Percentiles rank a stretch among this genome's conserved stretches.
phyloP scores from a whole-genome alignment of 805 yeast genomes.

The Alloascoidea hylecoeti region DNA sequence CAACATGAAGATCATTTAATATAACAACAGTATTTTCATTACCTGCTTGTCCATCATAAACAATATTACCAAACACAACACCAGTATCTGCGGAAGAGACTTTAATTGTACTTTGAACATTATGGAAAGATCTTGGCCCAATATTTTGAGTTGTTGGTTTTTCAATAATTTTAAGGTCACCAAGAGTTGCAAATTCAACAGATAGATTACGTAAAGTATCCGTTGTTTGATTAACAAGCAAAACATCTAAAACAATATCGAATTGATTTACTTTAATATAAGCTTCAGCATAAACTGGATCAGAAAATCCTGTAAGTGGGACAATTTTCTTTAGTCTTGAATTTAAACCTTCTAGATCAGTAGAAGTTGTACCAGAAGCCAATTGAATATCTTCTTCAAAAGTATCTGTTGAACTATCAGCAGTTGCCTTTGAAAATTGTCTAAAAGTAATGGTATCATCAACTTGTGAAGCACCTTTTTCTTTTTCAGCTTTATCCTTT shows the following conservation, averaged over 20 bases:
- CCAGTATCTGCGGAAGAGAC: slow-evolving; percentile 98
- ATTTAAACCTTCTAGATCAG: slow-evolving; percentile 37
- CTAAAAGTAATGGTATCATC: slow-evolving; percentile 73
- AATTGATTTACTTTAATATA: slow-evolving; percentile 92
- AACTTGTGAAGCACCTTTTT: slow-evolving; percentile 55
- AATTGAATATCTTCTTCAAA: slow-evolving; percentile 45
- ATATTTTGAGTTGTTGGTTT: slow-evolving; percentile 80
- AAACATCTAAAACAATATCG: slow-evolving; percentile 87
- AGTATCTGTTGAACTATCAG: slow-evolving; percentile 23
- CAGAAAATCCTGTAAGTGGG: slow-evolving; percentile 95
- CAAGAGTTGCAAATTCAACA: slow-evolving; percentile 91
- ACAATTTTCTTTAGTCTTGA: slow-evolving; percentile 81
- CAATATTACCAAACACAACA: slow-evolving; percentile 92
- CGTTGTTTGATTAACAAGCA: slow-evolving; percentile 88
- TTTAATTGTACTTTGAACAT: slow-evolving; percentile 75
- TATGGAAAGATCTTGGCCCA: slow-evolving; percentile 96
- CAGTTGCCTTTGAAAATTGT: slow-evolving; percentile 43
- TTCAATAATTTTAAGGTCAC: slow-evolving; percentile 90
- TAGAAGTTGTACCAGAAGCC: slow-evolving; percentile 33
- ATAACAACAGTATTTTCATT: slow-evolving; percentile 83
- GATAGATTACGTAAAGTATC: slow-evolving; percentile 81
- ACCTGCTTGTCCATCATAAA: slow-evolving; percentile 92
- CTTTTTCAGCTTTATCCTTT: slow-evolving; percentile 39
- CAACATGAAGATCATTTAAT: slow-evolving; percentile 87
- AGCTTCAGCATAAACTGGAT: slow-evolving; percentile 97